Conservation (phyloP, 768 basidiomycete genomes). For the Amanita fuliginea region DNA sequence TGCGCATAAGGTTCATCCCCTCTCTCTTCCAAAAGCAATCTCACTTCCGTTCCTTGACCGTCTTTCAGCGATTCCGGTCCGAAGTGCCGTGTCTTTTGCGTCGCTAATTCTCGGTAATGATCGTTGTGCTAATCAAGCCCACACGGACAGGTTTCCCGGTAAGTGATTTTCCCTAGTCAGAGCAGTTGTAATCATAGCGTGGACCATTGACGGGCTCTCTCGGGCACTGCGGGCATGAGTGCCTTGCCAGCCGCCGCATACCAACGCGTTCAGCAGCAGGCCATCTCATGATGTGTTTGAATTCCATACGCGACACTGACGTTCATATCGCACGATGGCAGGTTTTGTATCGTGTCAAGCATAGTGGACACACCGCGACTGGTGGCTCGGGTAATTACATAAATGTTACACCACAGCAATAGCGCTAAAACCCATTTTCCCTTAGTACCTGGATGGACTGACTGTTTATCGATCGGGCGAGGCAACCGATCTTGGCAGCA, state of each 20-base stretch:
- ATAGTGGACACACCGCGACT: neutral
- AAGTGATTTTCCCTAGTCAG: neutral
- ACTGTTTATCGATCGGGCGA: neutral
- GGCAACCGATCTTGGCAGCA: too few relatives aligned
- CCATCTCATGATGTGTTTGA: neutral
- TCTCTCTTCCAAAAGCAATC: slow-evolving; percentile 1
- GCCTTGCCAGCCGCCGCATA: neutral
- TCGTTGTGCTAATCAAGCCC: neutral
- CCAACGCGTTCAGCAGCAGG: neutral
- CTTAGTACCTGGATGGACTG: neutral
- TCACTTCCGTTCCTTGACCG: neutral
- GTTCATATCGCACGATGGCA: too few relatives aligned
- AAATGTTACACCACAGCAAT: neutral
- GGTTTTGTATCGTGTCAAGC: neutral
- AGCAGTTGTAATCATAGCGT: neutral
- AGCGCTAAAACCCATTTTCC: neutral
- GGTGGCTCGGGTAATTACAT: neutral
- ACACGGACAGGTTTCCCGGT: neutral
- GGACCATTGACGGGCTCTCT: neutral
- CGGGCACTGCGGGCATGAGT: neutral
- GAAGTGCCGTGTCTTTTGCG: neutral
- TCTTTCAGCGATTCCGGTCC: neutral
- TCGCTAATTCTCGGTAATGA: neutral
- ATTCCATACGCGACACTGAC: neutral
- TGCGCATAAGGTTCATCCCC: neutral